These are phyloP conservation scores for Colletotrichum sp. DNA, from an alignment of 2,329 filamentous ascomycete genomes.

Conservation along the genomic window DNA sequence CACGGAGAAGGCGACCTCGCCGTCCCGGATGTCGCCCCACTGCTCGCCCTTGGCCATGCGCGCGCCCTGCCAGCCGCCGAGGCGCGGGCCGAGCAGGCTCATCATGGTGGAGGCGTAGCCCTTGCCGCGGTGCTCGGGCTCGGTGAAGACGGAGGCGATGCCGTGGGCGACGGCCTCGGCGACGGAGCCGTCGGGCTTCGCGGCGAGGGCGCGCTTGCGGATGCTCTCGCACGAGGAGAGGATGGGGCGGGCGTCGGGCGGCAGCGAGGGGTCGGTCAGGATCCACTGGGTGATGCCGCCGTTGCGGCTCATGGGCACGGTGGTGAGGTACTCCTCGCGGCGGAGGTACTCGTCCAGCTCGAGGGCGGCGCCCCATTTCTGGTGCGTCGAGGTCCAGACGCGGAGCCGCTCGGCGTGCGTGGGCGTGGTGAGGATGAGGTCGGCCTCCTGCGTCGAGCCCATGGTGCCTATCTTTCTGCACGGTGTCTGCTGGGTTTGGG, in stretches of 20 bases:
- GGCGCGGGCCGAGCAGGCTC: conserved; percentile 59
- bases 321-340: conserved; percentile 63
- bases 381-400: conserved; percentile 61
- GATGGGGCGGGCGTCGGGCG: conserved; percentile 52
- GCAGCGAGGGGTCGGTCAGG: conserved; percentile 52
- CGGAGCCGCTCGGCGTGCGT: conserved; percentile 57
- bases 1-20: conserved; percentile 68
- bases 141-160: conserved; percentile 81
- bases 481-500: background rate
- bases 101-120: conserved; percentile 84
- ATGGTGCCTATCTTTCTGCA: background rate
- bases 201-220: conserved; percentile 61
- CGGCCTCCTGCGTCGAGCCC: conserved; percentile 15
- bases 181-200: conserved; percentile 35
- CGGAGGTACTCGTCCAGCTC: conserved; percentile 59
- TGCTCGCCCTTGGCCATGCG: conserved; percentile 25
- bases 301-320: conserved; percentile 60
- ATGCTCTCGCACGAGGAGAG: conserved; percentile 70
- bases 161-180: conserved; percentile 71
- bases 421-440: conserved; percentile 56
- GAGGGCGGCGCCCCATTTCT: conserved; percentile 65
- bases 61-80: conserved; percentile 41
- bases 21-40: conserved; percentile 21
- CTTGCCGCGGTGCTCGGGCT: conserved; percentile 67
- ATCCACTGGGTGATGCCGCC: conserved; percentile 70